Conservation (phyloP, 352 stramenopile species). For the Phytophthora idaei region DNA sequence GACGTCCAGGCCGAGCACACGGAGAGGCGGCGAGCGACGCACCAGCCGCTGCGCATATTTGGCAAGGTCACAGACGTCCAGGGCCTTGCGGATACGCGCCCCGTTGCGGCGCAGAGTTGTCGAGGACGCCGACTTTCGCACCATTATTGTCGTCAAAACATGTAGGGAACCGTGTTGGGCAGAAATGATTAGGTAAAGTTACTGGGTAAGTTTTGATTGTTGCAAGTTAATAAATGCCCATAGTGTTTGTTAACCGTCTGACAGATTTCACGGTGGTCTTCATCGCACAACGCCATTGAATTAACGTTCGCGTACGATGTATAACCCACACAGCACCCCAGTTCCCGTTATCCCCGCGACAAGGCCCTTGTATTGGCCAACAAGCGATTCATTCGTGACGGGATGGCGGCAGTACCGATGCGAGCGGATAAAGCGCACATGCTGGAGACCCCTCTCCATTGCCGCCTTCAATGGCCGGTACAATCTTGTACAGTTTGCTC, state of each 20-base stretch:
- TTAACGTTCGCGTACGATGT: too few relatives aligned
- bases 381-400: neutral
- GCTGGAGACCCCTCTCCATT: neutral
- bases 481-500: neutral
- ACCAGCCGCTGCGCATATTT: conserved; percentile 35
- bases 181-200: neutral
- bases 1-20: conserved; percentile 80
- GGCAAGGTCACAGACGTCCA: conserved; percentile 39
- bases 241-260: too few relatives aligned
- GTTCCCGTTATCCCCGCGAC: neutral
- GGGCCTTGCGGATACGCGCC: conserved; percentile 59
- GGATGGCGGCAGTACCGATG: neutral
- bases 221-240: neutral
- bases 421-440: neutral
- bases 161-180: too few relatives aligned
- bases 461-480: neutral
- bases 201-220: neutral
- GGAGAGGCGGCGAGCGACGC: conserved; percentile 39
- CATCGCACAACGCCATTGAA: too few relatives aligned
- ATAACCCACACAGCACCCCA: neutral
- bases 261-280: too few relatives aligned
- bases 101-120: conserved; percentile 48
- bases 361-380: neutral
- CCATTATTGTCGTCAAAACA: conserved; percentile 14
- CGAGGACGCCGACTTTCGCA: conserved; percentile 7